phyloP scores from a whole-genome alignment of 1,284 basidiomycete species.

The Gomphus bonarii region DNA sequence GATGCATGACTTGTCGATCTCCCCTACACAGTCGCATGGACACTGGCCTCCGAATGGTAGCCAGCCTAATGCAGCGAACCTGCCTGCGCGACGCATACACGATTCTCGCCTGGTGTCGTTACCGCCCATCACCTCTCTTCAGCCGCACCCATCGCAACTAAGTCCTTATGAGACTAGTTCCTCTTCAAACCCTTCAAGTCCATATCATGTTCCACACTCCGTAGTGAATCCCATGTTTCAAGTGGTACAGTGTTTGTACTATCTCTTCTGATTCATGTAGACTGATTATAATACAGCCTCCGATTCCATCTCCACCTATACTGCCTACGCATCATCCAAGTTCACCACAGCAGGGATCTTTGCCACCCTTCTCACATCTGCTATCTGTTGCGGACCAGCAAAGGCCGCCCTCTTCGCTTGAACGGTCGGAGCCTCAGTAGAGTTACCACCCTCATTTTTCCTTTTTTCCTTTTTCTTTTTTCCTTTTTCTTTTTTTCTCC shows the following conservation, averaged over 20 bases:
- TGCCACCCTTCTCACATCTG: slow-evolving; percentile 68
- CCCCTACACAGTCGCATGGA: slow-evolving; percentile 38
- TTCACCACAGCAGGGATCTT: slow-evolving; percentile 31
- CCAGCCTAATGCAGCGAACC: slow-evolving; percentile 13
- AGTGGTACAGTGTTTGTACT: slow-evolving; percentile 55
- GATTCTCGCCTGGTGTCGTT: slow-evolving; percentile 21
- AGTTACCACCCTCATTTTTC: slow-evolving; percentile 15
- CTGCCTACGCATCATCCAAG: slow-evolving; percentile 19
- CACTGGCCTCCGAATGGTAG: slow-evolving; percentile 14
- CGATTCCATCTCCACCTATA: slow-evolving; percentile 31
- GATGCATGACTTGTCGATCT: slow-evolving; percentile 61
- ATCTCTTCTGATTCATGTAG: slow-evolving; percentile 17
- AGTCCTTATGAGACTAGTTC: slow-evolving; percentile 21
- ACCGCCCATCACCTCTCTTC: slow-evolving; percentile 42
- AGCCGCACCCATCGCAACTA: slow-evolving; percentile 34
- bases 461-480: slow-evolving; percentile 17
- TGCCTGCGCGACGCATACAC: background rate
- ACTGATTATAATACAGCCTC: slow-evolving; percentile 31
- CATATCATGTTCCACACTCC: slow-evolving; percentile 48
- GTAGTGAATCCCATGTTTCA: slow-evolving; percentile 85
- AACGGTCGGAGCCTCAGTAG: slow-evolving; percentile 31
- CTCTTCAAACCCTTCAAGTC: slow-evolving; percentile 34
- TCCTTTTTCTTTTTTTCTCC: slow-evolving; percentile 13
- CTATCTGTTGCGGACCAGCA: slow-evolving; percentile 72
- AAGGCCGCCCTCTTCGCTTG: slow-evolving; percentile 60